These are phyloP conservation scores for Vigna trinervia DNA, from an alignment of 306 rosid genomes.

Conservation along the genomic window DNA sequence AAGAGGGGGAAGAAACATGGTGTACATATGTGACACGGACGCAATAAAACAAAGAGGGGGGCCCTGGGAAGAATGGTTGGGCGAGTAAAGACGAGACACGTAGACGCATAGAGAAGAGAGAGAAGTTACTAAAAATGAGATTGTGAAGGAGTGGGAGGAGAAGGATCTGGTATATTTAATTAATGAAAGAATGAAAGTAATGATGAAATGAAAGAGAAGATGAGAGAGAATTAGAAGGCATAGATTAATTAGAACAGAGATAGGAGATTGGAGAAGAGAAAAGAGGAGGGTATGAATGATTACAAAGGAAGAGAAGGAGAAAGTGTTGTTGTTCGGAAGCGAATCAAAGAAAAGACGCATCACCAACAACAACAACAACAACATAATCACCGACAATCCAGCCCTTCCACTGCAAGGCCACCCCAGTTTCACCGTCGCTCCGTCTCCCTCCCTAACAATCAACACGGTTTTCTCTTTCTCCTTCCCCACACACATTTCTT, in stretches of 20 bases:
- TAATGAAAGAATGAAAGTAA: background rate
- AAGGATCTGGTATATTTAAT: background rate
- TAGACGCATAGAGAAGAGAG: background rate
- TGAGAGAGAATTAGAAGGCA: background rate
- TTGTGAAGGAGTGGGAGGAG: background rate
- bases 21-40: background rate
- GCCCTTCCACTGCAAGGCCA: background rate
- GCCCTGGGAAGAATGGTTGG: background rate
- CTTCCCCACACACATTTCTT: background rate
- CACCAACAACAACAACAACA: background rate
- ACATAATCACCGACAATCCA: background rate
- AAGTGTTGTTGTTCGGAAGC: conserved; percentile 1
- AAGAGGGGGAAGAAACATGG: background rate
- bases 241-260: no score
- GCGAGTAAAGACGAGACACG: background rate
- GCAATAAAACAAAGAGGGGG: background rate
- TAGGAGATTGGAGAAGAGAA: background rate
- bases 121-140: conserved; percentile 7
- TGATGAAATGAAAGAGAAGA: background rate
- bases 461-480: conserved; percentile 2
- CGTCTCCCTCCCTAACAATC: conserved; percentile 12
- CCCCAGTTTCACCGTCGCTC: background rate
- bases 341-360: background rate
- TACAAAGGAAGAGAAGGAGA: background rate
- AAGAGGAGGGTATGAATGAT: conserved; percentile 3